Base-by-base conservation (phyloP, 768 basidiomycete genomes). In the Tulasnella sp. region DNA sequence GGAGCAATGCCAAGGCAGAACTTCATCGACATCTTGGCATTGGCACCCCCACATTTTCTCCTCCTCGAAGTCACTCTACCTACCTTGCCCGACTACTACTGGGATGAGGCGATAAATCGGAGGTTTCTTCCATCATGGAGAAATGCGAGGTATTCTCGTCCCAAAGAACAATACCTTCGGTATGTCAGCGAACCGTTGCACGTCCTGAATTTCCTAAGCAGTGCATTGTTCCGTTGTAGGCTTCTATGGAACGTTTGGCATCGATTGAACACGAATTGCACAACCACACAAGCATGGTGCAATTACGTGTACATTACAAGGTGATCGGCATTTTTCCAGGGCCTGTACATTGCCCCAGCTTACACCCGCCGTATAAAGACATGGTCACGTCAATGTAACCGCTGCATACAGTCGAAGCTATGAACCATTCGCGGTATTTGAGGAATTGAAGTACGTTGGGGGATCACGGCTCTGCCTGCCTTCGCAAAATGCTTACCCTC, bases 241-340 rank as follows among this genome's bases (percentile, higher is more conserved):
- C 64, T 67, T 25, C 82, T 93, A 72, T 85, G 87, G 80, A 85
- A 90, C 39, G 85, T 91, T 49, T 90, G 88, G 87, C 93, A 94
- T 81, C 88, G 92, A 74, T 87, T 86, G 80, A 85, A 84, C 52
- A 88, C 89, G 3, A 85, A 86, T 22, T 94, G 93, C 80, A 93
- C 92, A 29, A 82, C 88, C 9, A 91, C 93, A 79, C 93, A 94
- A 83, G 84, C 91, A 29, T 94, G 93, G 92, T 93, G 92, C 69
- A 93, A 89, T 91, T 93, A 81, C 79, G 85, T 94, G 76, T 87
- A 91, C 29, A 81, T 94, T 8, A 42, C 42, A 42, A 42, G 42
- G 42, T 42, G 17, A 17, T 17, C 42, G 17, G 8, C 17, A 17
- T 17, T 42, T 42, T 42, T 42, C 17, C 17, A 17, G 9, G 8